phyloP scores from a whole-genome alignment of 2,329 filamentous ascomycete genomes.

The Talaromyces sp. region DNA sequence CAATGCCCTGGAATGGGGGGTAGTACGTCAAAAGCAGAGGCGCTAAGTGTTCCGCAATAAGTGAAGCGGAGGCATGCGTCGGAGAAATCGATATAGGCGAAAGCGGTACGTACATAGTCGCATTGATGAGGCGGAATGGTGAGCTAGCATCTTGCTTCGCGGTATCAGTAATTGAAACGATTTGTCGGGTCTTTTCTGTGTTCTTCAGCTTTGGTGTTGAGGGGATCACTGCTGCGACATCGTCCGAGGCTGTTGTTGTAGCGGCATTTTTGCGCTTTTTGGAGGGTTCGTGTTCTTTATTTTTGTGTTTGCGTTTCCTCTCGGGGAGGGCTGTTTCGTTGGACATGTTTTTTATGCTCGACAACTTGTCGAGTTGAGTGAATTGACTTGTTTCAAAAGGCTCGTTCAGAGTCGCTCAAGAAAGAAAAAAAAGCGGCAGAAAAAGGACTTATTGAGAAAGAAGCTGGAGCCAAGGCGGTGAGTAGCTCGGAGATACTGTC shows the following conservation, averaged over 20 bases:
- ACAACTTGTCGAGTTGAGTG: background rate
- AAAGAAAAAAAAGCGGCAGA: constrained; percentile 12
- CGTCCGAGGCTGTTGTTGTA: background rate
- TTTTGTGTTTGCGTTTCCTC: constrained; percentile 46
- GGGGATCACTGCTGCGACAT: background rate
- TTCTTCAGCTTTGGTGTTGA: background rate
- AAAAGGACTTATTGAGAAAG: background rate
- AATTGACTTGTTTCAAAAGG: background rate
- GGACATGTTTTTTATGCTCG: constrained; percentile 32
- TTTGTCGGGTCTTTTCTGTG: constrained; percentile 19
- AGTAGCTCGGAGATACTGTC: background rate
- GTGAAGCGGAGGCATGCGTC: constrained; percentile 52
- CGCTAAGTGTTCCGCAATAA: constrained; percentile 60
- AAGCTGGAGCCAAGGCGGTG: constrained; percentile 7
- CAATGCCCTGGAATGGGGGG: constrained; percentile 55
- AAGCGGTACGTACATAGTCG: constrained; percentile 67
- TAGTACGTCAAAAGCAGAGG: constrained; percentile 63
- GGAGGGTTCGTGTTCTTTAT: constrained; percentile 44
- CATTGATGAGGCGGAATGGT: constrained; percentile 74
- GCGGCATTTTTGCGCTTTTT: constrained; percentile 38
- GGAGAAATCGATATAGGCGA: constrained; percentile 55
- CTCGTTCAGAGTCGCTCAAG: background rate
- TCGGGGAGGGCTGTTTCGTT: constrained; percentile 31
- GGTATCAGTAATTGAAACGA: constrained; percentile 20
- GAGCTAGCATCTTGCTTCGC: constrained; percentile 46